Percentiles rank a stretch among this genome's conserved stretches.
These are phyloP conservation scores for Leptographium flavum DNA, from an alignment of 2,329 filamentous ascomycete genomes.

Conservation along the genomic window DNA sequence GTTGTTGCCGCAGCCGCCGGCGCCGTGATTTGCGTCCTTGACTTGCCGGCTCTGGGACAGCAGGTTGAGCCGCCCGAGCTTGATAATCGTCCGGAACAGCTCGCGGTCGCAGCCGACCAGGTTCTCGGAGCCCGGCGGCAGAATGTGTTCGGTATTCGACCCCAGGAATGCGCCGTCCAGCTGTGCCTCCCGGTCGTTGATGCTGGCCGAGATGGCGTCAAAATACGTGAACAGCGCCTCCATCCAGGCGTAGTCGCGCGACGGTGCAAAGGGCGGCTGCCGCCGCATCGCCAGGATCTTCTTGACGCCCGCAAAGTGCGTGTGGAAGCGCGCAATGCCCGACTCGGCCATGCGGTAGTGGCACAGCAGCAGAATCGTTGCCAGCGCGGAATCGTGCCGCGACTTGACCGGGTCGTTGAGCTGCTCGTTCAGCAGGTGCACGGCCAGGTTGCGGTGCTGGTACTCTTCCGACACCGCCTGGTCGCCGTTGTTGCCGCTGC, in stretches of 20 bases:
- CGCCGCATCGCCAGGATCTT: slow-evolving; percentile 72
- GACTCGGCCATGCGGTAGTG: slow-evolving; percentile 91
- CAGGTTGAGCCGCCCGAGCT: slow-evolving; percentile 71
- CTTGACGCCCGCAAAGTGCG: slow-evolving; percentile 83
- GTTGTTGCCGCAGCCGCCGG: not conserved
- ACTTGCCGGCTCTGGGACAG: slow-evolving; percentile 57
- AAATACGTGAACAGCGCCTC: slow-evolving; percentile 89
- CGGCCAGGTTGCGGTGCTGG: slow-evolving; percentile 68
- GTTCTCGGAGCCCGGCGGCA: slow-evolving; percentile 59
- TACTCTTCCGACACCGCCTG: slow-evolving; percentile 64
- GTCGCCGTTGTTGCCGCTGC: slow-evolving; percentile 25
- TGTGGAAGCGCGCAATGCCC: slow-evolving; percentile 83
- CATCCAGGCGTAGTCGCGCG: slow-evolving; percentile 72
- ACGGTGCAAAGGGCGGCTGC: slow-evolving; percentile 33
- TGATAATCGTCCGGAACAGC: slow-evolving; percentile 74
- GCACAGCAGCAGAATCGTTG: slow-evolving; percentile 75
- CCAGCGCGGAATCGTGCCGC: slow-evolving; percentile 73
- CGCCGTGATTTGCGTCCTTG: slow-evolving; percentile 18
- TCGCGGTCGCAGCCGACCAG: slow-evolving; percentile 75
- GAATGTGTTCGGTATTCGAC: slow-evolving; percentile 29
- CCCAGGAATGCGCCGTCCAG: slow-evolving; percentile 55
- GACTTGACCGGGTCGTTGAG: slow-evolving; percentile 63
- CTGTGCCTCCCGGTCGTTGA: slow-evolving; percentile 83
- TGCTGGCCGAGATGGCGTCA: slow-evolving; percentile 80
- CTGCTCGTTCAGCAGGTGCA: slow-evolving; percentile 70